Conservation (phyloP, 1,139 yeast genomes). For the Meyerozyma elateridarum region DNA sequence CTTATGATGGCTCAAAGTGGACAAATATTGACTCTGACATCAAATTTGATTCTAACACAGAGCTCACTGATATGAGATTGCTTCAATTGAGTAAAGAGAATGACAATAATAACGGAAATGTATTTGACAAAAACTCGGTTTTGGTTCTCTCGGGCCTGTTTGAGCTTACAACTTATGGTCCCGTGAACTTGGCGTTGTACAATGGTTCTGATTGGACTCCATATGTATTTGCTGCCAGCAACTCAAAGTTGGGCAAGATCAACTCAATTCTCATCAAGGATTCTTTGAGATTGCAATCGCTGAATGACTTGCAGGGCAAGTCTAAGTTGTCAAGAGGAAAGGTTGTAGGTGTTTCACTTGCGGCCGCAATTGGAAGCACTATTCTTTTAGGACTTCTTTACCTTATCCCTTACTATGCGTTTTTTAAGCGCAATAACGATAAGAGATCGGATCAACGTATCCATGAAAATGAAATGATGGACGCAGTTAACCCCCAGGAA, state of each 20-base stretch:
- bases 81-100: conserved; percentile 26
- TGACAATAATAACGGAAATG: conserved; percentile 24
- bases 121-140: conserved; percentile 41
- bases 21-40: conserved; percentile 33
- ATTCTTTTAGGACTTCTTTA: conserved; percentile 62
- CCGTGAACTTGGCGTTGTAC: conserved; percentile 62
- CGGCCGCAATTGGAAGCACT: conserved; percentile 81
- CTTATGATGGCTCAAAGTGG: conserved; percentile 50
- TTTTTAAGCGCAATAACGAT: conserved; percentile 41
- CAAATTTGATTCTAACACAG: conserved; percentile 21
- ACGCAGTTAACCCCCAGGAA: conserved; percentile 61
- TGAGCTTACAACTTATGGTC: conserved; percentile 48
- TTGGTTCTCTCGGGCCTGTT: conserved; percentile 64
- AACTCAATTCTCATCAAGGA: conserved; percentile 35
- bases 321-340: conserved; percentile 50
- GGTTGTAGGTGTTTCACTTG: conserved; percentile 83
- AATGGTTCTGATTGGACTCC: conserved; percentile 76
- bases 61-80: conserved; percentile 39
- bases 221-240: conserved; percentile 34
- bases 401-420: conserved; percentile 47
- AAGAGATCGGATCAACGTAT: conserved; percentile 40
- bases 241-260: conserved; percentile 25
- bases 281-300: conserved; percentile 33
- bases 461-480: conserved; percentile 64
- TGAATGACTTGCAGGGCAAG: conserved; percentile 25